Evolutionary conservation across 768 basidiomycete species (phyloP), one percentile per base, ranked within the genome.

Genomic region (Kwoniella sp.): DNA sequence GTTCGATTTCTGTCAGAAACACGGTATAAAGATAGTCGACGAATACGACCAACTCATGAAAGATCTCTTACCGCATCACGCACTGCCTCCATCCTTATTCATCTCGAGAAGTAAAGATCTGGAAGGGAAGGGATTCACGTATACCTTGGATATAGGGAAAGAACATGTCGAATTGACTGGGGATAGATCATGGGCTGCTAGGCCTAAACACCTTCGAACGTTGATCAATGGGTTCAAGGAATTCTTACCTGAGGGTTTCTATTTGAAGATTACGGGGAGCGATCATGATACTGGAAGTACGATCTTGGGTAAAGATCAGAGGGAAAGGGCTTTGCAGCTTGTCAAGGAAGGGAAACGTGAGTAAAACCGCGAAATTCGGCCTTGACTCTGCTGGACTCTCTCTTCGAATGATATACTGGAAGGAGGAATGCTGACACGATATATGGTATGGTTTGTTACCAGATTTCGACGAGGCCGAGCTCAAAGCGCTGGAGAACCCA

Each of bases 1-100:
- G 95, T 95, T 74, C 61, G 65, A 56, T 17, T 79, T 75, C 57
- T 71, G 69, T 50, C 64, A 73, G 47, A 61, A 72, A 25, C 64
- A 78, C 49, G 64, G 65, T 33, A 66, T 79, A 46, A 73, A 67
- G 53, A 77, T 79, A 21, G 63, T 70, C 24, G 78, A 79, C 54
- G 73, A 76, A 25, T 79, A 73, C 64, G 76, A 79, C 58, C 71
- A 72, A 37, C 68, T 77, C 49, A 74, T 76, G 71, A 65, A 67
- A 44, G 77, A 77, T 62, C 40, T 79, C 9, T 47, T 77, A 49
- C 72, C 73, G 3, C 76, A 77, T 64, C 76, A 77, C 56, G 75
- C 78, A 1, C 60, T 79, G 0, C 26, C 47, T 26, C 77, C 78
- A 17, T 63, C 50, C 1, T 67, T 62, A 33, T 76, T 76, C 48